These are phyloP conservation scores for Aspergillus jensenii DNA, from an alignment of 2,329 filamentous ascomycete species.

Conservation along the genomic window DNA sequence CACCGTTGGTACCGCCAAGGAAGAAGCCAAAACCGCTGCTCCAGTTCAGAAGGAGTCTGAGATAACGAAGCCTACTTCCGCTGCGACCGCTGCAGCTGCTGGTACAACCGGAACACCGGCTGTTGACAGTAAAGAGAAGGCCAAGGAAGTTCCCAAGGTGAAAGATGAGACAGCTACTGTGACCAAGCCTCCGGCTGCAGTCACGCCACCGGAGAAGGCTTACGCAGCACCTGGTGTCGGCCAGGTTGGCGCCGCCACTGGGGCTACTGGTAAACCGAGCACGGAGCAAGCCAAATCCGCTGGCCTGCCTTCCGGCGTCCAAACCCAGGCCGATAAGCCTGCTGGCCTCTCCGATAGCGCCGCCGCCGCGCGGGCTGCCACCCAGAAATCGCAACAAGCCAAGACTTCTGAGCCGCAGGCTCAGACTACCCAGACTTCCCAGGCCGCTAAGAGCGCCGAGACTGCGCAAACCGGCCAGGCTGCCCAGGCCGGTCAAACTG, in stretches of 20 bases:
- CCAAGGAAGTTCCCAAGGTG: conserved; percentile 11
- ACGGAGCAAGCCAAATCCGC: conserved; percentile 6
- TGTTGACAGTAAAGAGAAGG: conserved; percentile 21
- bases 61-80: conserved; percentile 11
- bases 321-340: conserved; percentile 4
- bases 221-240: conserved; percentile 5
- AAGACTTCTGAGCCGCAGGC: neutral
- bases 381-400: conserved; percentile 11
- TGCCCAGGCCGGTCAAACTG: neutral
- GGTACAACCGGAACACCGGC: conserved; percentile 17
- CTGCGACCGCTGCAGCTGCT: conserved; percentile 8
- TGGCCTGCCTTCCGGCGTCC: conserved; percentile 3
- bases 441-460: neutral
- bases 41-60: conserved; percentile 9
- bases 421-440: neutral
- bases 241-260: conserved; percentile 6
- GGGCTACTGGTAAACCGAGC: conserved; percentile 7
- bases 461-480: neutral
- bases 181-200: conserved; percentile 14
- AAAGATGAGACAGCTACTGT: conserved; percentile 12
- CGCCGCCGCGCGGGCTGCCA: conserved; percentile 7
- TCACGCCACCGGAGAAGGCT: conserved; percentile 23
- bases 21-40: conserved; percentile 4
- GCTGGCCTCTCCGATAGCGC: conserved; percentile 1
- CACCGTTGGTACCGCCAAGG: conserved; percentile 1